Evolutionary conservation across 495 filamentous ascomycete species (phyloP).

Genomic region (Penicillium atrosanguineum): DNA sequence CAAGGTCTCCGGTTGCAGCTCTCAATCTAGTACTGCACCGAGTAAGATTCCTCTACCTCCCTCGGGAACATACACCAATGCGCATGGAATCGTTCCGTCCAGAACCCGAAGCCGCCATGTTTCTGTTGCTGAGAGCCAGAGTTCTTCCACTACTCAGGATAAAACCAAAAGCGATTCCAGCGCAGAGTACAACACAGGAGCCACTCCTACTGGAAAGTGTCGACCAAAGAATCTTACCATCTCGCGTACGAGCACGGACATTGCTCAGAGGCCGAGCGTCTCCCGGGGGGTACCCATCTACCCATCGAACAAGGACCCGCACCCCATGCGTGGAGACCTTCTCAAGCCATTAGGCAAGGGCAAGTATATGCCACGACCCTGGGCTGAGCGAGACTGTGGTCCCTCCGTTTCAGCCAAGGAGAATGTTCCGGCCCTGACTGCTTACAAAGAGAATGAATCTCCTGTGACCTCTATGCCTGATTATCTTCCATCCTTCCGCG

Average conservation of each 20-base stretch:
- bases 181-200: background rate
- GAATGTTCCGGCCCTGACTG: background rate
- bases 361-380: constrained; percentile 12
- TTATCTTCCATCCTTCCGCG: constrained; percentile 7
- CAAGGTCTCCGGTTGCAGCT: background rate
- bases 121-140: background rate
- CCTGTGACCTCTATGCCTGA: background rate
- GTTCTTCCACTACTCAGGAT: background rate
- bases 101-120: background rate
- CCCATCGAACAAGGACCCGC: constrained; percentile 1
- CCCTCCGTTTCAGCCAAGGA: background rate
- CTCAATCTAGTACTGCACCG: background rate
- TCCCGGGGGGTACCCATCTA: background rate
- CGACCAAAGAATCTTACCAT: background rate
- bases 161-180: background rate
- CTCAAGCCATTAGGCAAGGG: constrained; percentile 5
- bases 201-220: background rate
- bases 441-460: background rate
- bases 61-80: constrained; percentile 2
- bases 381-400: background rate
- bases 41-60: constrained; percentile 12
- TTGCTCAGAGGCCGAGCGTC: background rate
- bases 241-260: background rate
- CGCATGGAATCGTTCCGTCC: constrained; percentile 2
- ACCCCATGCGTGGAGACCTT: constrained; percentile 3